Percentiles rank a stretch among this genome's conserved stretches.
Conservation (phyloP, 2,329 filamentous ascomycete genomes). For the Apiospora marii region DNA sequence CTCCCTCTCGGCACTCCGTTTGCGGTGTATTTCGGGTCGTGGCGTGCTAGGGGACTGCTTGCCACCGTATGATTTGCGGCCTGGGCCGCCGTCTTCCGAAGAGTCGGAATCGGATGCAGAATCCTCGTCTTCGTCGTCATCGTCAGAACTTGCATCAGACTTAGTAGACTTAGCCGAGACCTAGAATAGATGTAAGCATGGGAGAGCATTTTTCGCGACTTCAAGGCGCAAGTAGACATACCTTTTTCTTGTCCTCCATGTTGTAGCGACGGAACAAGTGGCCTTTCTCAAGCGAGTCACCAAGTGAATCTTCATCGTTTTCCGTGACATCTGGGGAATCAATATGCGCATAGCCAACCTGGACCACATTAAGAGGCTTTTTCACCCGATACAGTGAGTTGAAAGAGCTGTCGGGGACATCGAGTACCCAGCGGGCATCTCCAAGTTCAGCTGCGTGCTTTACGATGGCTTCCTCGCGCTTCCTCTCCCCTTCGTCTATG, state of each 20-base stretch:
- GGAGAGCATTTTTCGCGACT: slow-evolving; percentile 27
- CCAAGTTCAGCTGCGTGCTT: slow-evolving; percentile 68
- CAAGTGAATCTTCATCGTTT: slow-evolving; percentile 33
- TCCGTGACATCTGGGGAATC: slow-evolving; percentile 38
- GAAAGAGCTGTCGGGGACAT: slow-evolving; percentile 53
- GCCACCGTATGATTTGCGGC: slow-evolving; percentile 48
- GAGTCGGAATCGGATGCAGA: slow-evolving; percentile 40
- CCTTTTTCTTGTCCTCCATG: slow-evolving; percentile 41
- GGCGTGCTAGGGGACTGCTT: slow-evolving; percentile 41
- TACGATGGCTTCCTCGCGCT: slow-evolving; percentile 67
- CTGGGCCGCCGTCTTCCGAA: slow-evolving; percentile 33
- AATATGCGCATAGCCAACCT: slow-evolving; percentile 61
- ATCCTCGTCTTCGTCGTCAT: slow-evolving; percentile 46
- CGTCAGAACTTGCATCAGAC: slow-evolving; percentile 37
- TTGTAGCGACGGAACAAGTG: slow-evolving; percentile 41
- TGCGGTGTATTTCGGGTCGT: slow-evolving; percentile 52
- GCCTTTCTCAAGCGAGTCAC: slow-evolving; percentile 29
- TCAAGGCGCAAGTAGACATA: neutral
- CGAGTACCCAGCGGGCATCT: slow-evolving; percentile 80
- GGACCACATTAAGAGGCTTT: slow-evolving; percentile 63
- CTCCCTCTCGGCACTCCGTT: slow-evolving; percentile 56
- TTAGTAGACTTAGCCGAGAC: slow-evolving; percentile 44
- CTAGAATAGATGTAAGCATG: slow-evolving; percentile 45
- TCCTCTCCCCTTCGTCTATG: slow-evolving; percentile 71
- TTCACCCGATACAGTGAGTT: slow-evolving; percentile 42